phyloP scores from a whole-genome alignment of 129 eudicot species.

The Mikania micrantha region DNA sequence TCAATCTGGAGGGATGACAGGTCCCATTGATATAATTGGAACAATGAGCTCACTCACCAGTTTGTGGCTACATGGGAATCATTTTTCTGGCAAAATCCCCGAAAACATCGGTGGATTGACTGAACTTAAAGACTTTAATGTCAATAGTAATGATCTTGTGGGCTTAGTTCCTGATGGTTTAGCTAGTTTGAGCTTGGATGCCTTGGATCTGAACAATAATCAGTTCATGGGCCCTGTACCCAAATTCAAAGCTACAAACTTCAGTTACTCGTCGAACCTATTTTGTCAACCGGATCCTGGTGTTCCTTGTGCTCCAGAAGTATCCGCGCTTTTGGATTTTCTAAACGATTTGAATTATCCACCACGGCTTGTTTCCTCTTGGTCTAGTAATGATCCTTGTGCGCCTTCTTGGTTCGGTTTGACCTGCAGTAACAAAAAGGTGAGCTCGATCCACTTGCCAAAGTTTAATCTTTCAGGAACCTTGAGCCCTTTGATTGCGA shows the following conservation, averaged over 20 bases:
- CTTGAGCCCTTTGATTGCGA: slow-evolving; percentile 53
- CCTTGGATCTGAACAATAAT: slow-evolving; percentile 53
- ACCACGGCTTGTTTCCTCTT: slow-evolving; percentile 33
- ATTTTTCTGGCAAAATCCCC: slow-evolving; percentile 56
- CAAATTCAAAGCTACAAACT: slow-evolving; percentile 40
- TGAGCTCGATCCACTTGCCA: slow-evolving; percentile 36
- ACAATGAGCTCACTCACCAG: slow-evolving; percentile 39
- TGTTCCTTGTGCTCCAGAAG: slow-evolving; percentile 43
- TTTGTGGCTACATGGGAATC: slow-evolving; percentile 71
- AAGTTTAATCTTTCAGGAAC: slow-evolving; percentile 47
- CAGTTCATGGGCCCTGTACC: slow-evolving; percentile 69
- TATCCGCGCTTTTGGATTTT: slow-evolving; percentile 41
- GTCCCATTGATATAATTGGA: slow-evolving; percentile 51
- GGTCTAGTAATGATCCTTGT: slow-evolving; percentile 65
- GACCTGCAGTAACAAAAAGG: slow-evolving; percentile 27
- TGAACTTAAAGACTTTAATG: slow-evolving; percentile 40
- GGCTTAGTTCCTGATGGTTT: slow-evolving; percentile 52
- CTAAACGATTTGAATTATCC: slow-evolving; percentile 44
- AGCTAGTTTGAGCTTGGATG: slow-evolving; percentile 31
- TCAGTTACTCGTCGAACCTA: slow-evolving; percentile 34
- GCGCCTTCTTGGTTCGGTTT: slow-evolving; percentile 51
- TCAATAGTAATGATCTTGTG: slow-evolving; percentile 47
- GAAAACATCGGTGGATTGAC: slow-evolving; percentile 35
- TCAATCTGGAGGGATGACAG: slow-evolving; percentile 54
- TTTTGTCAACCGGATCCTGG: slow-evolving; percentile 54